Percentiles rank a stretch among this genome's conserved stretches.
Evolutionary conservation across 2,329 filamentous ascomycete species (phyloP).

Genomic region (Fusarium nelsonii): DNA sequence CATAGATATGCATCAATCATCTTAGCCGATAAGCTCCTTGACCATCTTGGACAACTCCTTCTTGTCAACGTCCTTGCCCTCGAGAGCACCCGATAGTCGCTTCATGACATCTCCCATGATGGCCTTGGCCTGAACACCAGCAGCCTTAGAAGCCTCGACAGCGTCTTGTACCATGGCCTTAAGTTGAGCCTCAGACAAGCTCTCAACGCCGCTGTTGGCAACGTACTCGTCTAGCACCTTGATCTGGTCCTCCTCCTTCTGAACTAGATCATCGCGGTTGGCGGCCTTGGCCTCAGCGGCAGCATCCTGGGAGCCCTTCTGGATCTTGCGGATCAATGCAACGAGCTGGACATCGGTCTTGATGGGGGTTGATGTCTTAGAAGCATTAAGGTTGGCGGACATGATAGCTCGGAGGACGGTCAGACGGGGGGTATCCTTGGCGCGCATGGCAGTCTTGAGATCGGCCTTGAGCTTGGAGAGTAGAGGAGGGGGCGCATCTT

Average conservation of each 20-base stretch:
- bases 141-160: conserved; percentile 63
- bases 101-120: conserved; percentile 74
- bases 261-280: conserved; percentile 74
- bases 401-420: conserved; percentile 77
- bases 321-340: conserved; percentile 73
- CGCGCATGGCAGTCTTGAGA: conserved; percentile 74
- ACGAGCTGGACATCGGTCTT: conserved; percentile 77
- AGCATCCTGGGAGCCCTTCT: conserved; percentile 68
- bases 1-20: neutral
- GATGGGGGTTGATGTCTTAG: conserved; percentile 78
- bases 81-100: conserved; percentile 66
- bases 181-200: conserved; percentile 70
- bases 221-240: conserved; percentile 75
- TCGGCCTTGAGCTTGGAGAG: conserved; percentile 69
- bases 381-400: conserved; percentile 78
- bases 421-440: conserved; percentile 73
- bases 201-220: conserved; percentile 68
- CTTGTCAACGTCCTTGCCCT: conserved; percentile 74
- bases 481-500: conserved; percentile 59
- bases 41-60: conserved; percentile 71
- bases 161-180: conserved; percentile 63
- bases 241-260: conserved; percentile 76
- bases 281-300: conserved; percentile 73
- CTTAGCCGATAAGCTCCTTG: conserved; percentile 59
- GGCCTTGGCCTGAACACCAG: conserved; percentile 59